These are phyloP conservation scores for Rhizodiscina lignyota DNA, from an alignment of 495 filamentous ascomycete genomes.

Conservation along the genomic window DNA sequence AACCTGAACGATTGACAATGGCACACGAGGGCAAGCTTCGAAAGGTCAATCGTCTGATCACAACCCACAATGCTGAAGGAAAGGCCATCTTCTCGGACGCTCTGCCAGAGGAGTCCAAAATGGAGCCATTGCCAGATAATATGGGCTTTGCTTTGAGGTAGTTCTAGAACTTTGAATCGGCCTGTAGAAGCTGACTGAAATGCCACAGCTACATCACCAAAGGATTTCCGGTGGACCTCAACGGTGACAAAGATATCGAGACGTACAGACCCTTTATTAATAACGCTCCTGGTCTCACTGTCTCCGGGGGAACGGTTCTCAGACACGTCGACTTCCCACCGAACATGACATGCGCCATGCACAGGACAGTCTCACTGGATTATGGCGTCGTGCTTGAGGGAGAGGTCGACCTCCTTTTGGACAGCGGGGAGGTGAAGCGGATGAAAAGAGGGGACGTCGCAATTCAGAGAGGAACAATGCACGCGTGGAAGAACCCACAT, in stretches of 20 bases:
- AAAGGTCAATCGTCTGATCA: conserved; percentile 13
- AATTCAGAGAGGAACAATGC: conserved; percentile 13
- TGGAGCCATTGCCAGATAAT: conserved; percentile 2
- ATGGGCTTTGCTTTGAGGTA: conserved; percentile 3
- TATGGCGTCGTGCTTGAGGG: conserved; percentile 20
- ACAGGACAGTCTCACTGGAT: conserved; percentile 17
- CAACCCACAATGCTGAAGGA: conserved; percentile 14
- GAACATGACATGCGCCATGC: conserved; percentile 14
- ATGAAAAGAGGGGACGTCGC: conserved; percentile 16
- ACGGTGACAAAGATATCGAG: conserved; percentile 4
- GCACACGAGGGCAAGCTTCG: conserved; percentile 13
- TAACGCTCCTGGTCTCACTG: conserved; percentile 3
- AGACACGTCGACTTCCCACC: conserved; percentile 10
- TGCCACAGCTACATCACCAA: conserved; percentile 13
- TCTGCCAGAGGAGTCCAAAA: conserved; percentile 11
- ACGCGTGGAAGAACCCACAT: conserved; percentile 15
- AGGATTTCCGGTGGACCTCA: conserved; percentile 11
- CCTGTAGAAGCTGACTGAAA: too few relatives aligned
- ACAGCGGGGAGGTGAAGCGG: conserved; percentile 13
- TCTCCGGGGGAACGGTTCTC: conserved; percentile 7
- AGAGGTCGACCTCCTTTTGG: conserved; percentile 15
- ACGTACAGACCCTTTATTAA: conserved; percentile 2
- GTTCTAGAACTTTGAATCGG: too few relatives aligned
- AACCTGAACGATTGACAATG: too few relatives aligned
- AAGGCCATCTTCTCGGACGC: conserved; percentile 15